Base-by-base conservation (phyloP, 768 basidiomycete species). In the Leccinum disarticulatum region DNA sequence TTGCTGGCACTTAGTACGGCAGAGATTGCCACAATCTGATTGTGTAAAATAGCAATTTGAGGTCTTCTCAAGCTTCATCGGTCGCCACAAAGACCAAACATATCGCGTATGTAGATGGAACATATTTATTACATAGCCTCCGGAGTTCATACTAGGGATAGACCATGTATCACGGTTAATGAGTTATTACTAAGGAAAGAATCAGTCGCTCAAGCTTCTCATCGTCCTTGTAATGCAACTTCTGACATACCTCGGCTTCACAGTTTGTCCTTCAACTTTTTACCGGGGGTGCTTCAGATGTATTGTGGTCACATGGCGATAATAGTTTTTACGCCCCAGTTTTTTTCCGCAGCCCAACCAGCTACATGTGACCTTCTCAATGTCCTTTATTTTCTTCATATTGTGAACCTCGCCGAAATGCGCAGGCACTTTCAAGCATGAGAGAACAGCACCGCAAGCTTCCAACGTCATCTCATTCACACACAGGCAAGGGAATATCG, bases 271-370 rank as follows among this genome's bases (percentile, higher is more conserved):
- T 14, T 38, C 30, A 22, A 22, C 22, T 22, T 22, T 11, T 2
- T 4, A 0, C 0, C 64, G 58, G 1, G 13, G 35, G 31, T 64
- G 62, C 1, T 19, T 35, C 9, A 64, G 11, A 3, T 66, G 66
- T 0, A 3, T 22, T 22, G 22, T 22, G 22, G 22, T 22, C 3
- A 57, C 0, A 3, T 66, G 66, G 2, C 66, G 62, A 4, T 0
- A 2, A 2, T 61, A 57, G n/a, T 59, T 64, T 6, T 67, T 61
- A 9, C 28, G 38, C 13, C 0, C 0, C 19, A 46, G 1, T 0
- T 0, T 0, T 17, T 27, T 35, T 2, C 0, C 0, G 43, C 62
- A 64, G 0, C 28, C 58, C 0, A 4, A 0, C 65, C 61, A 67
- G 0, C 2, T 0, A 2, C 65, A 66, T 0, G 25, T 0, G 9